A percentile compares a stretch with the other conserved stretches of the same genome.
Conservation (phyloP, 2,329 filamentous ascomycete species). For the Aspergillus novoparasiticus region DNA sequence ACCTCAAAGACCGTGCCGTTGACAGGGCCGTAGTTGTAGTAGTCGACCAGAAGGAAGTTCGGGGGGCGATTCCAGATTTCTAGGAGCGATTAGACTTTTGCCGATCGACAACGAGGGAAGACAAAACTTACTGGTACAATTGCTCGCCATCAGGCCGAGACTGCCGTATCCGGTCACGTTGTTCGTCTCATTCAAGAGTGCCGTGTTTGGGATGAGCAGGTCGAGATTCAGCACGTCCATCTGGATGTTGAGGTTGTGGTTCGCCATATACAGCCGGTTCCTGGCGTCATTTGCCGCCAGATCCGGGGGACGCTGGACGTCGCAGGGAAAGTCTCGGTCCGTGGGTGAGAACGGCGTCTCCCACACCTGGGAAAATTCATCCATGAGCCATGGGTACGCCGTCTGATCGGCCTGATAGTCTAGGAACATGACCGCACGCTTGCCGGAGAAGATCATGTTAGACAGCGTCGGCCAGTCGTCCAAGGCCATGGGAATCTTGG, state of each 20-base stretch:
- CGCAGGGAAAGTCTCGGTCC: slow-evolving; percentile 73
- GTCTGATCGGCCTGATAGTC: slow-evolving; percentile 83
- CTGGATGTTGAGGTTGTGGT: slow-evolving; percentile 87
- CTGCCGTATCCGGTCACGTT: slow-evolving; percentile 65
- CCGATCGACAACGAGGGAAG: neutral
- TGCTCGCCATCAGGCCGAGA: slow-evolving; percentile 64
- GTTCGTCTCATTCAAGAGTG: slow-evolving; percentile 72
- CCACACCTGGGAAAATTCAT: slow-evolving; percentile 87
- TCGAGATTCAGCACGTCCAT: slow-evolving; percentile 66
- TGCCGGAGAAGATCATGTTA: slow-evolving; percentile 70
- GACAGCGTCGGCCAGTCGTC: slow-evolving; percentile 82
- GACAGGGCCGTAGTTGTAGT: slow-evolving; percentile 72
- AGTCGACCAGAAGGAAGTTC: slow-evolving; percentile 81
- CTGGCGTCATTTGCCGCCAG: slow-evolving; percentile 57
- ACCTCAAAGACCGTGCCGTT: slow-evolving; percentile 77
- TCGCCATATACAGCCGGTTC: slow-evolving; percentile 75
- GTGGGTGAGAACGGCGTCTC: slow-evolving; percentile 84
- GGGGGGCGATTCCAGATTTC: slow-evolving; percentile 65
- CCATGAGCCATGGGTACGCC: slow-evolving; percentile 78
- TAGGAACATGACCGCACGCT: slow-evolving; percentile 78
- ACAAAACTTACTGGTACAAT: slow-evolving; percentile 56
- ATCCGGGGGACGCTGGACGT: slow-evolving; percentile 72
- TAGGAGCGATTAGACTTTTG: slow-evolving; percentile 14
- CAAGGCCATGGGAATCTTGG: slow-evolving; percentile 68
- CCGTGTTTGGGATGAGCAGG: slow-evolving; percentile 72